These are phyloP conservation scores for Herpetospermum pedunculosum DNA, from an alignment of 306 rosid species.

Conservation along the genomic window DNA sequence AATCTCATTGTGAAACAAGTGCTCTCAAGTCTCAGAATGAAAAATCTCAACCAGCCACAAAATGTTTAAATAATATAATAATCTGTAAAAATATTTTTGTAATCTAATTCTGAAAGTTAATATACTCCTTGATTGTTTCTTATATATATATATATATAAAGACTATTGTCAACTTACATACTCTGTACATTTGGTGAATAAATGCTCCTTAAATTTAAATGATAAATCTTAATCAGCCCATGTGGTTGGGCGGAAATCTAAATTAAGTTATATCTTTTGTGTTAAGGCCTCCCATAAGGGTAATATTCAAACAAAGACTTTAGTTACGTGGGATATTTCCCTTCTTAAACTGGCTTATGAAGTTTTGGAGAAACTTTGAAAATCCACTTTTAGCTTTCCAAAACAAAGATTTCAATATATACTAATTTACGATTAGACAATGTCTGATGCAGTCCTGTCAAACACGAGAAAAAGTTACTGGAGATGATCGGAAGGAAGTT, in stretches of 20 bases:
- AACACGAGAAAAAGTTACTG: constrained; percentile 64
- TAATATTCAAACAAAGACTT: background rate
- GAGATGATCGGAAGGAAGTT: constrained; percentile 81
- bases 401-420: background rate
- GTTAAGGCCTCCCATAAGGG: background rate
- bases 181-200: background rate
- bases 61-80: background rate
- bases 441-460: constrained; percentile 44
- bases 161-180: background rate
- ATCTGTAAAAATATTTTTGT: background rate
- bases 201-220: background rate
- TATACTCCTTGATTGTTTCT: background rate
- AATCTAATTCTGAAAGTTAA: background rate
- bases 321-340: background rate
- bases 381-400: background rate
- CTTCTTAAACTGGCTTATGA: background rate
- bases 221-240: background rate
- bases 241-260: background rate
- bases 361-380: background rate
- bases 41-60: background rate
- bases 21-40: background rate
- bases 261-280: background rate
- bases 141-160: background rate
- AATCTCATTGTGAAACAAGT: background rate
- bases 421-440: background rate